phyloP scores from a whole-genome alignment of 2,329 filamentous ascomycete species.

The Huntiella abstrusa region DNA sequence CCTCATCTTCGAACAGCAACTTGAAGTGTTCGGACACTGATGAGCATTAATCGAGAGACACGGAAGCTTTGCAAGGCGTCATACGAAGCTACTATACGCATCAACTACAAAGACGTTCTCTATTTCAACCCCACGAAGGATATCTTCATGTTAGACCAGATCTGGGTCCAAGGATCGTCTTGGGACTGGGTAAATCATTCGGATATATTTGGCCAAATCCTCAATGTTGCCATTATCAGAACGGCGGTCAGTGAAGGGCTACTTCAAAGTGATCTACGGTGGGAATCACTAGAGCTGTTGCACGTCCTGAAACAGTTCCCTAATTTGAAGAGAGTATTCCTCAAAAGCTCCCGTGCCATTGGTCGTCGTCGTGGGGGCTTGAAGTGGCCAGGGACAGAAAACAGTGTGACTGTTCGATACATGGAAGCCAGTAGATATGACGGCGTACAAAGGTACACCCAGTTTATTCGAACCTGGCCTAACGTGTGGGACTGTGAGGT shows the following conservation, averaged over 20 bases:
- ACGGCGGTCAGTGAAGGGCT: background rate
- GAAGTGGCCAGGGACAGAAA: background rate
- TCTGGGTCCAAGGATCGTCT: background rate
- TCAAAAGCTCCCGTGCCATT: background rate
- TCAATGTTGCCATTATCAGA: slow-evolving; percentile 3
- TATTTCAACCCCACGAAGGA: slow-evolving; percentile 3
- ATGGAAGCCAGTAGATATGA: background rate
- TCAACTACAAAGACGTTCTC: background rate
- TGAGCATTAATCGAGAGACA: slow-evolving; percentile 7
- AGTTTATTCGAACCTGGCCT: background rate
- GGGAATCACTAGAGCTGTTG: background rate
- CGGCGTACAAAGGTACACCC: background rate
- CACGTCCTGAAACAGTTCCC: slow-evolving; percentile 4
- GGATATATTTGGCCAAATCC: slow-evolving; percentile 1
- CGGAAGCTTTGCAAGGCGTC: slow-evolving; percentile 1
- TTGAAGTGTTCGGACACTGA: slow-evolving; percentile 1
- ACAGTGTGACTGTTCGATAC: slow-evolving; percentile 3
- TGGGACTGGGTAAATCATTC: background rate
- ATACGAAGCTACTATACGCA: background rate
- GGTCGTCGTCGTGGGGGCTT: background rate
- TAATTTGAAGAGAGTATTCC: slow-evolving; percentile 6
- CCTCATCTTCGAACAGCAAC: background rate
- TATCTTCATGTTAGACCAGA: slow-evolving; percentile 2
- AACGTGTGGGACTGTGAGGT: background rate
- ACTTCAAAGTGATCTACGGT: background rate